phyloP scores from a whole-genome alignment of 1,284 basidiomycete genomes.

The Malassezia sp. region DNA sequence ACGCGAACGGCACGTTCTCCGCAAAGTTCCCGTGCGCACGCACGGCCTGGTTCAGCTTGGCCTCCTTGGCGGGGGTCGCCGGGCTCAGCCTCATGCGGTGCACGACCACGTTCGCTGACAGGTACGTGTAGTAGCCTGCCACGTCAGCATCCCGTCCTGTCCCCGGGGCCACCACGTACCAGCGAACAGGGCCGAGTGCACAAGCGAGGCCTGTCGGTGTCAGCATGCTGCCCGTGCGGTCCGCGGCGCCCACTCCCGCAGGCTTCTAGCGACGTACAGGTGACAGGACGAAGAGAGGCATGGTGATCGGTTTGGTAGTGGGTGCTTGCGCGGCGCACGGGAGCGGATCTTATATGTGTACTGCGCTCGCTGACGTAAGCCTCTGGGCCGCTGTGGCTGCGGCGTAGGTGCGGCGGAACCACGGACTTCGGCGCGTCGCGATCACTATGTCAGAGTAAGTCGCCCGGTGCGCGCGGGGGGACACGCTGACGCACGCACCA shows the following conservation, averaged over 20 bases:
- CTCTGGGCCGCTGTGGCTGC: too few species aligned
- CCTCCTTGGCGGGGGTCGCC: constrained; percentile 19
- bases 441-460: constrained; percentile 14
- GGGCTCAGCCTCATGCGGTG: constrained; percentile 20
- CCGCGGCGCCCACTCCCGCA: too few species aligned
- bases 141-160: too few species aligned
- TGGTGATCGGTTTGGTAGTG: constrained; percentile 9
- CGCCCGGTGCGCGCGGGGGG: too few species aligned
- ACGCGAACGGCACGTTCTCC: constrained; percentile 38
- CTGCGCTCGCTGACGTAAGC: too few species aligned
- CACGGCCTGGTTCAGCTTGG: constrained; percentile 27
- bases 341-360: too few species aligned
- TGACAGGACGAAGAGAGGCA: constrained; percentile 45
- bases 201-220: constrained; percentile 38
- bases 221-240: too few species aligned
- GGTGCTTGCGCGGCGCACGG: too few species aligned
- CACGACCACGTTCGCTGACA: constrained; percentile 28
- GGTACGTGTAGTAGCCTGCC: constrained; percentile 43
- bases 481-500: too few species aligned
- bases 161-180: too few species aligned
- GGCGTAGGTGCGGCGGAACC: too few species aligned
- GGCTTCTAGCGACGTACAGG: background rate
- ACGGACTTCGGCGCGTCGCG: too few species aligned
- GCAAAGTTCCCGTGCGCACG: constrained; percentile 42
- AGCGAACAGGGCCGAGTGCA: constrained; percentile 43